A percentile compares a stretch with the other conserved stretches of the same genome.
These are phyloP conservation scores for Filobasidium uniguttulatum DNA, from an alignment of 1,284 basidiomycete genomes.

Conservation along the genomic window DNA sequence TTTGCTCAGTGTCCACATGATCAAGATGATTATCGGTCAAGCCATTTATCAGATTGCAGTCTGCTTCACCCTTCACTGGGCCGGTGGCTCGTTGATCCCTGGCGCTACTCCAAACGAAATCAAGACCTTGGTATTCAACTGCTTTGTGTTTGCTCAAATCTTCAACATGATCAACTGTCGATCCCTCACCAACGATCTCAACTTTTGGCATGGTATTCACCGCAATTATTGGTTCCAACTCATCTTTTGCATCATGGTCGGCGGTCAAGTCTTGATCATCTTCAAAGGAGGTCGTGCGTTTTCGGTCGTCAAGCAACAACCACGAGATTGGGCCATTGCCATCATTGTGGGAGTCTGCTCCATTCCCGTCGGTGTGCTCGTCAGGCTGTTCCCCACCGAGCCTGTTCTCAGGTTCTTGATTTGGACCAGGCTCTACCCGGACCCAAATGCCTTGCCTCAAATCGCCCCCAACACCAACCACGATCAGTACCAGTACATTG, in stretches of 20 bases:
- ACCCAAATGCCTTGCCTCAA: conserved; percentile 54
- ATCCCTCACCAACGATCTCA: conserved; percentile 68
- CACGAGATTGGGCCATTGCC: conserved; percentile 85
- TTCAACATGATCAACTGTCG: conserved; percentile 88
- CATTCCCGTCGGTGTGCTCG: conserved; percentile 70
- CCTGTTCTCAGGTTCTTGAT: conserved; percentile 63
- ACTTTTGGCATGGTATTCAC: conserved; percentile 73
- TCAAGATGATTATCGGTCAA: conserved; percentile 87
- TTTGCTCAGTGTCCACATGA: conserved; percentile 79
- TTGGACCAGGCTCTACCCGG: conserved; percentile 50
- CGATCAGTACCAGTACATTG: conserved; percentile 47
- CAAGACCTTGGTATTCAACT: conserved; percentile 84
- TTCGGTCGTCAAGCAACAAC: conserved; percentile 64
- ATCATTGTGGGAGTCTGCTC: conserved; percentile 68
- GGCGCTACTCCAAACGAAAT: conserved; percentile 42
- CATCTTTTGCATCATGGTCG: conserved; percentile 75
- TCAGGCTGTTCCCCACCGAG: conserved; percentile 67
- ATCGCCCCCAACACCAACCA: conserved; percentile 46
- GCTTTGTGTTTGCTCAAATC: conserved; percentile 92
- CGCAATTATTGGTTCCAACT: conserved; percentile 72
- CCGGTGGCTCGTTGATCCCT: conserved; percentile 54
- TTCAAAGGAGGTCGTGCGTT: conserved; percentile 86
- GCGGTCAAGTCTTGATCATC: conserved; percentile 73
- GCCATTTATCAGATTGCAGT: conserved; percentile 74
- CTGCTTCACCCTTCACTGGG: conserved; percentile 81